Evolutionary conservation across 208 protist species (phyloP), one percentile per base, ranked within the genome.

Genomic region (Angomonas ambiguus): DNA sequence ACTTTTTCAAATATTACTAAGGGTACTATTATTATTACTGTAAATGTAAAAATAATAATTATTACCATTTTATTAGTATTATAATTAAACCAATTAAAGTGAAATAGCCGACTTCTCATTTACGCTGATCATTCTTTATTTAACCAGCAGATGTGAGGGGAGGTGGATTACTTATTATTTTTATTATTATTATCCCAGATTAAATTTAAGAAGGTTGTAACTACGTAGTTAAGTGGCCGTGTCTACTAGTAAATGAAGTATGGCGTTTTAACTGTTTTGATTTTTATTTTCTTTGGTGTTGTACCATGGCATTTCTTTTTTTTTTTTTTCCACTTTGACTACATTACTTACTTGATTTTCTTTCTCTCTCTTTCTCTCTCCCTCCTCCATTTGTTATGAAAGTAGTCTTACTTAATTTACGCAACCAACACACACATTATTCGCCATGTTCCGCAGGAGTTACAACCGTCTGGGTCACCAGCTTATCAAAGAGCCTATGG

Each of bases 401-500:
- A 48, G 5, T 51, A n/a, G n/a, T n/a, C n/a, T n/a, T n/a, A n/a
- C n/a, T 62, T 45, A 48, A 8, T 62, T 24, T 62, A 38, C n/a
- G n/a, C n/a, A n/a, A n/a, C n/a, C n/a, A n/a, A n/a, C 30, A 6
- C 38, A 24, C 1, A 13, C 22, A 62, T 62, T 5, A 25, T 42
- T 13, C 10, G 5, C 57, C 11, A 93, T 94, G 87, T 71, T 93
- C 48, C 87, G 80, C 64, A 62, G 66, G 33, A 86, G 71, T 48
- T 68, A 53, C 41, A 71, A 72, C 35, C 78, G 83, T 62, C 65
- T 94, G 33, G 85, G 81, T 30, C 83, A 89, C 69, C 90, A 95
- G 75, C 79, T 92, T 62, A 87, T 93, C 58, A 93, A 93, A 71
- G 90, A 95, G 77, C 90, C 90, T 24, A 82, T 95, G 78, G 85